Percentiles rank a stretch among this genome's conserved stretches.
Conservation (phyloP, 2,329 filamentous ascomycete species). For the Botryotinia convoluta region DNA sequence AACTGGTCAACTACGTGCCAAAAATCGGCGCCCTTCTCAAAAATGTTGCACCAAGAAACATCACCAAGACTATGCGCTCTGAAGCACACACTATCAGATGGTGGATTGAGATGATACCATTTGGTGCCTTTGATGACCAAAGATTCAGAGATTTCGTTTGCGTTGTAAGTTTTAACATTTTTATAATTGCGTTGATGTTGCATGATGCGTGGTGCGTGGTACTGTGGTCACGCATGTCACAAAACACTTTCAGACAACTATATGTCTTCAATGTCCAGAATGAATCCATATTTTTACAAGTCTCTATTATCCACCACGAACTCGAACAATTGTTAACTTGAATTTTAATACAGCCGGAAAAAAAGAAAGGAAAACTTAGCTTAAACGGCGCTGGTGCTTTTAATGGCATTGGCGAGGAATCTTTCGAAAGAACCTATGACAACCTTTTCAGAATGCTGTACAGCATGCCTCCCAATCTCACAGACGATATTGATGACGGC, state of each 20-base stretch:
- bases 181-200: too few relatives aligned
- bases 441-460: slow-evolving; percentile 35
- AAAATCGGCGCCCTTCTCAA: slow-evolving; percentile 24
- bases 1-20: slow-evolving; percentile 26
- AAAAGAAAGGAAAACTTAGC: slow-evolving; percentile 9
- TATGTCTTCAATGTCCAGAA: not conserved
- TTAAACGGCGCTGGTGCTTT: slow-evolving; percentile 19
- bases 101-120: slow-evolving; percentile 29
- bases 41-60: not conserved
- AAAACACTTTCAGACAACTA: not conserved
- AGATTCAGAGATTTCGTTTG: slow-evolving; percentile 29
- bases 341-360: not conserved
- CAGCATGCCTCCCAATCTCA: slow-evolving; percentile 25
- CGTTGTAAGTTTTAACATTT: slow-evolving; percentile 27
- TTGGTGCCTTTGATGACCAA: slow-evolving; percentile 19
- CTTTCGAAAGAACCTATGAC: slow-evolving; percentile 32
- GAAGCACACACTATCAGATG: slow-evolving; percentile 27
- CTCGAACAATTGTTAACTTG: not conserved
- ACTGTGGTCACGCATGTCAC: not conserved
- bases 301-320: not conserved
- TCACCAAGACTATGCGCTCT: slow-evolving; percentile 24
- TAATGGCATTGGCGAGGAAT: slow-evolving; percentile 22
- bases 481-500: slow-evolving; percentile 19
- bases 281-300: too few relatives aligned
- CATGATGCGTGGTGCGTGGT: too few relatives aligned